Evolutionary conservation across 176 grass and related monocot species (phyloP).

Genomic region (Phoenix dactylifera): DNA sequence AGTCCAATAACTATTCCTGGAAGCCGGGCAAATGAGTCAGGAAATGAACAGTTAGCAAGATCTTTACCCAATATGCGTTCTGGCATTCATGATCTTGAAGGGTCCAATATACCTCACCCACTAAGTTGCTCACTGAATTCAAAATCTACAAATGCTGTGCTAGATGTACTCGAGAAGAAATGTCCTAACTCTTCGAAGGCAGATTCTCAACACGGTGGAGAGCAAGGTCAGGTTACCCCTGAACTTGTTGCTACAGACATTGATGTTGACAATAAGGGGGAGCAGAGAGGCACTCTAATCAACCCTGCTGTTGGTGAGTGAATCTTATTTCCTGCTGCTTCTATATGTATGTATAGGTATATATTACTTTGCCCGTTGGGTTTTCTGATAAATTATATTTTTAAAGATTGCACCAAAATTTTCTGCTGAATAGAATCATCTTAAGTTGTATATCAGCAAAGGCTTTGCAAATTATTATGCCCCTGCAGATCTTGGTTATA

Average conservation of each 20-base stretch:
- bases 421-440: background rate
- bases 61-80: conserved; percentile 66
- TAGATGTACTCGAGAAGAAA: conserved; percentile 27
- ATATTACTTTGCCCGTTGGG: no score
- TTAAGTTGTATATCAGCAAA: conserved; percentile 1
- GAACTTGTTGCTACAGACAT: conserved; percentile 23
- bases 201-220: conserved; percentile 24
- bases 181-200: conserved; percentile 30
- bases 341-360: no score
- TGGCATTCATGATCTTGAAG: conserved; percentile 61
- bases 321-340: background rate
- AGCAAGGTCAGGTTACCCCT: conserved; percentile 22
- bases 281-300: conserved; percentile 35
- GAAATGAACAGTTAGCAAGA: conserved; percentile 31
- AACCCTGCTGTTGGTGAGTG: conserved; percentile 55
- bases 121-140: conserved; percentile 50
- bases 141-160: conserved; percentile 26
- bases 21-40: conserved; percentile 19
- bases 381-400: no score
- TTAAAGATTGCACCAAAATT: background rate
- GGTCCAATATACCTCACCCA: conserved; percentile 33
- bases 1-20: conserved; percentile 51
- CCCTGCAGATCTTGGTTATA: background rate
- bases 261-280: conserved; percentile 18
- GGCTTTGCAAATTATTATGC: background rate